These are phyloP conservation scores for Tremella fuciformis DNA, from an alignment of 768 basidiomycete species.

Conservation along the genomic window DNA sequence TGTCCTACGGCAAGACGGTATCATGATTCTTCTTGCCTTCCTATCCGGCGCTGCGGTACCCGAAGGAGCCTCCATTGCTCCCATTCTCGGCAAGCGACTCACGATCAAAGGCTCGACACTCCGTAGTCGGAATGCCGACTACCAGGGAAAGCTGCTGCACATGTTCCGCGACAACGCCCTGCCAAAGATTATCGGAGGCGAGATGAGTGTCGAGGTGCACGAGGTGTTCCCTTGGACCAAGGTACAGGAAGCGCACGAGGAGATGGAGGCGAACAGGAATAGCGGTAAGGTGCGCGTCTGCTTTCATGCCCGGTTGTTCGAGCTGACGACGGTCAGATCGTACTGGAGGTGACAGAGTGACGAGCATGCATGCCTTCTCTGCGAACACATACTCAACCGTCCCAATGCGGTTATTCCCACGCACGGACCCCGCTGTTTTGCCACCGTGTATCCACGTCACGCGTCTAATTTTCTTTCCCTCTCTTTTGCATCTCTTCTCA, in stretches of 20 bases:
- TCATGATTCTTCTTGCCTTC: constrained; percentile 48
- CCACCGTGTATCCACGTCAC: not conserved
- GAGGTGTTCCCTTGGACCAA: constrained; percentile 79
- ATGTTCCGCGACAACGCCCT: constrained; percentile 63
- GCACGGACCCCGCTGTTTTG: not conserved
- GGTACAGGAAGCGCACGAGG: constrained; percentile 73
- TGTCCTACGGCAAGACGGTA: constrained; percentile 44
- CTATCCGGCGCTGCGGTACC: constrained; percentile 43
- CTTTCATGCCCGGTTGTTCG: not conserved
- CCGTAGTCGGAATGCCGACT: constrained; percentile 67
- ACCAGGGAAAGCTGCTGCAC: constrained; percentile 67
- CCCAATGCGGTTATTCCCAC: constrained; percentile 2
- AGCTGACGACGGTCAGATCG: constrained; percentile 36
- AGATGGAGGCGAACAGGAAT: constrained; percentile 76
- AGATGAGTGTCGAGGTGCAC: constrained; percentile 72
- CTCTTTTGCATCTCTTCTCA: constrained; percentile 4
- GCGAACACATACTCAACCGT: no score
- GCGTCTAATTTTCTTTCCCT: constrained; percentile 2
- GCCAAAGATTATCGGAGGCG: constrained; percentile 62
- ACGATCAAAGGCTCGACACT: constrained; percentile 85
- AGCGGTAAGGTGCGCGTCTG: constrained; percentile 53
- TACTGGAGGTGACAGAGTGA: constrained; percentile 48
- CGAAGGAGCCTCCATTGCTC: constrained; percentile 56
- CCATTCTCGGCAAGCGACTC: constrained; percentile 77
- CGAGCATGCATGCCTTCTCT: not conserved